These are phyloP conservation scores for Boechera retrofracta DNA, from an alignment of 345 rosid genomes.

Conservation along the genomic window DNA sequence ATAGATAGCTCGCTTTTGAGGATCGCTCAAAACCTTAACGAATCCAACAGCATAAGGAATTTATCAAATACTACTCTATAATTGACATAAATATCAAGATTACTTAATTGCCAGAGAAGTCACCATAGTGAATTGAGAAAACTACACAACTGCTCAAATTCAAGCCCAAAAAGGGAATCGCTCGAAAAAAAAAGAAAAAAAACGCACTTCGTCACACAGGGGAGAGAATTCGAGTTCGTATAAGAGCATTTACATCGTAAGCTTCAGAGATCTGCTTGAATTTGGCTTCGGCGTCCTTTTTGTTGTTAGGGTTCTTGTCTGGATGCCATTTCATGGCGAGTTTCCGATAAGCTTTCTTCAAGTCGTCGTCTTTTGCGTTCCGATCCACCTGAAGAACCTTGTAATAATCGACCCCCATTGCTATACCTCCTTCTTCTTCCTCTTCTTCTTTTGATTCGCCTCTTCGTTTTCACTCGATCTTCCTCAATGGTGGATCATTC, in stretches of 20 bases:
- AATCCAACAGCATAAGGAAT: slow-evolving; percentile 15
- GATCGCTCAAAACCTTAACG: slow-evolving; percentile 76
- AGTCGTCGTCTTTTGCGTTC: slow-evolving; percentile 73
- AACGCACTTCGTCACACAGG: not conserved
- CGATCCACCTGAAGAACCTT: slow-evolving; percentile 78
- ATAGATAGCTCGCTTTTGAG: slow-evolving; percentile 75
- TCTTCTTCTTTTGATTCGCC: slow-evolving; percentile 23
- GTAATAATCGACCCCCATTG: slow-evolving; percentile 85
- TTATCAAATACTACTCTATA: not conserved
- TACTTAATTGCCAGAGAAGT: slow-evolving; percentile 7
- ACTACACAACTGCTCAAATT: slow-evolving; percentile 19
- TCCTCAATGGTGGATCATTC: slow-evolving; percentile 28
- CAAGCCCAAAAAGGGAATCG: not conserved
- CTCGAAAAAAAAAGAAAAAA: not conserved
- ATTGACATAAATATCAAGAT: not conserved
- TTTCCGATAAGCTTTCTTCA: slow-evolving; percentile 87
- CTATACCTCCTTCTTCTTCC: not conserved
- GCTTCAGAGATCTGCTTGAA: slow-evolving; percentile 97
- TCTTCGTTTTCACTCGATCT: slow-evolving; percentile 25
- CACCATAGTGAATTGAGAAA: slow-evolving; percentile 5
- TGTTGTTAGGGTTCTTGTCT: slow-evolving; percentile 83
- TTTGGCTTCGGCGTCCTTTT: slow-evolving; percentile 87
- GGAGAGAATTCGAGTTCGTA: not conserved
- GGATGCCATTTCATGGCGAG: slow-evolving; percentile 98
- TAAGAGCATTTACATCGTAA: slow-evolving; percentile 63